phyloP scores from a whole-genome alignment of 345 rosid species.

The Corchorus capsularis region DNA sequence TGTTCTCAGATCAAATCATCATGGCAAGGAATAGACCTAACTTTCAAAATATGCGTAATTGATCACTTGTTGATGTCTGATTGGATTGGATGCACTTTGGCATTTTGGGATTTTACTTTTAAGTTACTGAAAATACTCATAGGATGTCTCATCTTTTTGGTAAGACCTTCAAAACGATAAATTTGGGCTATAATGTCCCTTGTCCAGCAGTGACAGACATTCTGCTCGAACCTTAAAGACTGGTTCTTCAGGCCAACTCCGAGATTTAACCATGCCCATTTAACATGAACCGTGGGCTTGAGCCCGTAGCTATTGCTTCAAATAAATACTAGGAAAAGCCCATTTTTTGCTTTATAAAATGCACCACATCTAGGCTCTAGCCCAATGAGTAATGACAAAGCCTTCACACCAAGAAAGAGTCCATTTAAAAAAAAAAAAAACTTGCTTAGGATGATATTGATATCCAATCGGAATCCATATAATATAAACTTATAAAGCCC shows the following conservation, averaged over 20 bases:
- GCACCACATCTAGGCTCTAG: not conserved
- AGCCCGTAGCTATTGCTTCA: not conserved
- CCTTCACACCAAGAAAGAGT: not conserved
- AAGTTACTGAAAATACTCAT: too few species aligned
- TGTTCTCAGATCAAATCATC: not conserved
- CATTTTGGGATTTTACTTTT: too few species aligned
- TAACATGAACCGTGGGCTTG: not conserved
- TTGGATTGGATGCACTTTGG: too few species aligned
- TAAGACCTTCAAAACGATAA: too few species aligned
- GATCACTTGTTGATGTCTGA: too few species aligned
- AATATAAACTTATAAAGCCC: not conserved
- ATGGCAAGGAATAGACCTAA: not conserved
- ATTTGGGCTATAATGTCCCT: too few species aligned
- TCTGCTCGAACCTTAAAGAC: too few species aligned
- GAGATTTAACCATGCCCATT: not conserved
- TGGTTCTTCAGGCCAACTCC: too few species aligned
- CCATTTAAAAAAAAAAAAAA: not conserved
- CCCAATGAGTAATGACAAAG: not conserved
- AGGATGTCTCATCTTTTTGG: too few species aligned
- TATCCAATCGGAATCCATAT: not conserved
- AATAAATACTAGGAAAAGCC: not conserved
- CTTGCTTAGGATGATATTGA: not conserved
- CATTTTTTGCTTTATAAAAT: not conserved
- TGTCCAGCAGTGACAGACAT: too few species aligned
- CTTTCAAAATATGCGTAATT: not conserved